Base-by-base conservation (phyloP, 2,329 filamentous ascomycete species). In the Aspergillus pseudoviridinutans region DNA sequence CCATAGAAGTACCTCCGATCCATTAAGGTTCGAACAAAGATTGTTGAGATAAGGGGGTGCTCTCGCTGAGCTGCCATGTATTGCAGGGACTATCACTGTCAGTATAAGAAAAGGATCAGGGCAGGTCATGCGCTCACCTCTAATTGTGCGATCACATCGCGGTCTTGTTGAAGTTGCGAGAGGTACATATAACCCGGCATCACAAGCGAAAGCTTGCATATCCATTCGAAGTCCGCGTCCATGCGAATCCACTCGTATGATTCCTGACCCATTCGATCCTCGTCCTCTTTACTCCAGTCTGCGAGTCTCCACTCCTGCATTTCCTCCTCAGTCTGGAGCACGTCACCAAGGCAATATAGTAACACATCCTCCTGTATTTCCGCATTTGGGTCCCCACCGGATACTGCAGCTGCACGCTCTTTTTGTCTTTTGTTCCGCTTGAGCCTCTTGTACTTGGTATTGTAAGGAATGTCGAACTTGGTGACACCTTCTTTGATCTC, bases 171-270 rank as follows among this genome's bases (percentile, higher is more conserved):
- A 61, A 99, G 80, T 73, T 99, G 94, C 24, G 94, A 97, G 58
- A 96, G 86, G 71, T 94, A 97, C 95, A 99, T 99, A 80, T 97
- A 97, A 4, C 91, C 86, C 49, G 91, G 91, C 82, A 97, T 91
- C 61, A 87, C 88, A 51, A 88, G 78, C 59, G 88, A 87, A 74
- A 96, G 90, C 64, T 88, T 88, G 74, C 90, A 94, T 57, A 97
- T 87, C 94, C 94, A 99, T 73, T 99, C 94, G 65, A 97, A 97
- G 74, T 99, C 95, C 17, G 93, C 92, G 73, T 99, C 94, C 77
- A 97, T 90, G 22, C 94, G 88, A 65, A 99, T 96, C 94, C 95
- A 99, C 72, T 99, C 94, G 68, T 97, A 99, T 0, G 91, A 96
- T 71, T 99, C 94, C 62, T 92, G 87, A 56, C 94, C 91, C 92